Evolutionary conservation across 805 yeast genomes (phyloP).

Genomic region (Yamadazyma nakazawae): DNA sequence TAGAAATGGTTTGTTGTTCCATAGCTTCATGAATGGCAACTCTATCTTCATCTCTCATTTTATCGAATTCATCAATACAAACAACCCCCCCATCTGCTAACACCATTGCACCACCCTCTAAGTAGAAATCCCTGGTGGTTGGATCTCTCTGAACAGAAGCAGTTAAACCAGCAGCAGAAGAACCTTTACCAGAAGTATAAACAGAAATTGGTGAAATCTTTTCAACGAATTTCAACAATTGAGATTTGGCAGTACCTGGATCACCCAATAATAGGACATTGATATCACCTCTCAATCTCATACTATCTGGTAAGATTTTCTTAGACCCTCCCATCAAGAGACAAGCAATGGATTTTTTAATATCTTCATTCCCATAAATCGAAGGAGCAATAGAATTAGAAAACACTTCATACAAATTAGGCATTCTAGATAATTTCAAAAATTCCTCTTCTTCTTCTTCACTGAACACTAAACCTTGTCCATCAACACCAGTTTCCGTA

Average conservation of each 20-base stretch:
- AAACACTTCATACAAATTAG: slow-evolving; percentile 82
- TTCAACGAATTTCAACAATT: slow-evolving; percentile 89
- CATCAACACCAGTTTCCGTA: slow-evolving; percentile 64
- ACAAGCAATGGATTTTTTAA: slow-evolving; percentile 91
- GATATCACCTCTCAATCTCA: slow-evolving; percentile 95
- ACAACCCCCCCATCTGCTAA: slow-evolving; percentile 99
- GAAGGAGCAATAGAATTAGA: slow-evolving; percentile 93
- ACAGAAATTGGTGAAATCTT: slow-evolving; percentile 92
- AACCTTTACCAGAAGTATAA: slow-evolving; percentile 98
- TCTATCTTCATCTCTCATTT: slow-evolving; percentile 98
- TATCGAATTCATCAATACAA: slow-evolving; percentile 98
- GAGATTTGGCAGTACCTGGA: slow-evolving; percentile 99
- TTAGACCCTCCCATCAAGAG: slow-evolving; percentile 92
- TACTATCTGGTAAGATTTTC: slow-evolving; percentile 89
- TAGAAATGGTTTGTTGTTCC: slow-evolving; percentile 99
- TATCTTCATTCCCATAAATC: slow-evolving; percentile 89
- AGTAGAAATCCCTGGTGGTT: slow-evolving; percentile 81
- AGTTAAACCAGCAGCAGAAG: slow-evolving; percentile 98
- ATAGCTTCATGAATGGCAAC: slow-evolving; percentile 99
- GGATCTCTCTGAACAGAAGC: slow-evolving; percentile 96
- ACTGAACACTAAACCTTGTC: slow-evolving; percentile 58
- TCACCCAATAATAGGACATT: slow-evolving; percentile 92
- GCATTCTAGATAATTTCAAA: slow-evolving; percentile 71
- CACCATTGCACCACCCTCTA: slow-evolving; percentile 99
- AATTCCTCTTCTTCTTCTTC: slow-evolving; percentile 96